These are phyloP conservation scores for Graphilbum fragrans DNA, from an alignment of 2,329 filamentous ascomycete species.

Conservation along the genomic window DNA sequence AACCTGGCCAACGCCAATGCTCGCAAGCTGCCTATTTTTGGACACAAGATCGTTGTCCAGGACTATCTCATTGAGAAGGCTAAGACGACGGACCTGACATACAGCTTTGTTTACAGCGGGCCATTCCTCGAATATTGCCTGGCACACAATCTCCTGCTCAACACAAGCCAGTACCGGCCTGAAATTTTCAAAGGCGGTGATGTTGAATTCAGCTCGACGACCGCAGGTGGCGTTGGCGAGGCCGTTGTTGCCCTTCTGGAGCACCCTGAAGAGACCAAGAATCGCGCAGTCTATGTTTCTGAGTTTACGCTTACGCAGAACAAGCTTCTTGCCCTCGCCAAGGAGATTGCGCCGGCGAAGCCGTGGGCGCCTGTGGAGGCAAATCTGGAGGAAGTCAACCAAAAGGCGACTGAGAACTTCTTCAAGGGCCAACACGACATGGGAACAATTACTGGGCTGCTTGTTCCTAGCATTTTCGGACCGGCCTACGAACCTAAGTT, in stretches of 20 bases:
- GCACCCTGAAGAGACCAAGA: constrained; percentile 18
- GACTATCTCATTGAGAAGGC: constrained; percentile 14
- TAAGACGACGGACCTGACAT: constrained; percentile 6
- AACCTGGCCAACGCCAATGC: constrained; percentile 10
- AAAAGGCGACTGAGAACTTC: neutral
- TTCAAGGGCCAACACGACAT: neutral
- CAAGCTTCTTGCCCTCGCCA: constrained; percentile 21
- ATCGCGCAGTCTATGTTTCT: constrained; percentile 18
- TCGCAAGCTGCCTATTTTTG: constrained; percentile 14
- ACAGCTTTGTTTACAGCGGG: neutral
- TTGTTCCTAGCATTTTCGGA: neutral
- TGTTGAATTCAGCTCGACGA: constrained; percentile 18
- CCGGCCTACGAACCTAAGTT: constrained; percentile 18
- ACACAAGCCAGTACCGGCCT: constrained; percentile 10
- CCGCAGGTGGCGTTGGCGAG: constrained; percentile 20
- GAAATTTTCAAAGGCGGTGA: constrained; percentile 19
- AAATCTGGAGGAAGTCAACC: neutral
- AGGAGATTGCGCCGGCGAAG: neutral
- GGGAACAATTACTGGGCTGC: neutral
- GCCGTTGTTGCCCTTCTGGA: constrained; percentile 16
- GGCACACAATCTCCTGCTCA: neutral
- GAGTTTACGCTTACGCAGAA: constrained; percentile 21
- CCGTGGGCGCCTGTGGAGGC: neutral
- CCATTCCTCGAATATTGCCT: neutral
- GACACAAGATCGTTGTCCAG: constrained; percentile 17